A percentile compares a stretch with the other conserved stretches of the same genome.
Evolutionary conservation across 2,329 filamentous ascomycete species (phyloP).

Genomic region (Zymoseptoria crescenta): DNA sequence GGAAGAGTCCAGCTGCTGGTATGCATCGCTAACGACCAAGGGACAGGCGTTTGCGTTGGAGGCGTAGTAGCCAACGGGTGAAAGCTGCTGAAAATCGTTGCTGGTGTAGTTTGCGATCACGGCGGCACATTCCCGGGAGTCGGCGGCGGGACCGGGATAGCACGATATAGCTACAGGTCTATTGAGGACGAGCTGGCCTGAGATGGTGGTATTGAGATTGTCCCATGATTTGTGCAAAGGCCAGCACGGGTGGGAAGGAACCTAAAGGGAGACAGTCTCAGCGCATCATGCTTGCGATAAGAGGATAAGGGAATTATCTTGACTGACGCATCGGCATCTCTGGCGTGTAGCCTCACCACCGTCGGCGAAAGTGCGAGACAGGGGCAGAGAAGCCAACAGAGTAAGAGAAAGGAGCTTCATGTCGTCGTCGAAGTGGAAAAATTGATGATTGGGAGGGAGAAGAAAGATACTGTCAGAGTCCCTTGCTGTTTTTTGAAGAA

Average conservation of each 20-base stretch:
- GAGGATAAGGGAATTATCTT: not conserved
- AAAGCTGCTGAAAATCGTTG: slow-evolving; percentile 22
- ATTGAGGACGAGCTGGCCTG: slow-evolving; percentile 29
- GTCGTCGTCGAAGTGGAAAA: not conserved
- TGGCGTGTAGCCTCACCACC: not conserved
- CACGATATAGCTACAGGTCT: slow-evolving; percentile 30
- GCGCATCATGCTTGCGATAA: no score
- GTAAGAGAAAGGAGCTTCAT: not conserved
- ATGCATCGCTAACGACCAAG: slow-evolving; percentile 1
- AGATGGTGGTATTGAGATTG: slow-evolving; percentile 28
- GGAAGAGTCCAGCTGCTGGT: not conserved
- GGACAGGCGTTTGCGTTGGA: slow-evolving; percentile 24
- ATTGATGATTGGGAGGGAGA: not conserved
- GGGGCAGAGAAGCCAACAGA: not conserved
- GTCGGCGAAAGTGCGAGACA: not conserved
- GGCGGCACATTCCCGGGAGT: slow-evolving; percentile 20
- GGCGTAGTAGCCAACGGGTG: slow-evolving; percentile 25
- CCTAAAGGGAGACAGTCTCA: not conserved
- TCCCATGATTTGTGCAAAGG: slow-evolving; percentile 26
- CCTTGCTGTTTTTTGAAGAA: no score
- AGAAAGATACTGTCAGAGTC: no score
- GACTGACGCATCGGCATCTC: not conserved
- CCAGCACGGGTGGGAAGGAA: slow-evolving; percentile 28
- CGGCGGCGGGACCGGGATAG: slow-evolving; percentile 26
- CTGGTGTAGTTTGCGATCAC: slow-evolving; percentile 22